Evolutionary conservation across 768 basidiomycete genomes (phyloP).

Genomic region (Naganishia kalamii): DNA sequence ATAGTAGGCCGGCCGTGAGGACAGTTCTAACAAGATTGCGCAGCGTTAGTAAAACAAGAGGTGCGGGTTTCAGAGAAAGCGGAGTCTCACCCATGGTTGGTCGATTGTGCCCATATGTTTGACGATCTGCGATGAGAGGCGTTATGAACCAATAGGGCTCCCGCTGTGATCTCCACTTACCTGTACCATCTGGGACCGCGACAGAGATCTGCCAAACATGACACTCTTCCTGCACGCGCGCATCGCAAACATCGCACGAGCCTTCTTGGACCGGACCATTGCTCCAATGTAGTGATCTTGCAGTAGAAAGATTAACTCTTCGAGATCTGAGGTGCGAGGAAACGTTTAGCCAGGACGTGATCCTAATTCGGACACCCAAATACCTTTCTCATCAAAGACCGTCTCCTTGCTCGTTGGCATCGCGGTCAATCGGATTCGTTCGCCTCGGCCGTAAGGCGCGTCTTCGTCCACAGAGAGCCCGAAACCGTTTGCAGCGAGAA

Average conservation of each 20-base stretch:
- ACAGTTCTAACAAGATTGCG: conserved; percentile 38
- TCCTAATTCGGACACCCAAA: background rate
- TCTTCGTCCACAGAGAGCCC: conserved; percentile 62
- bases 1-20: conserved; percentile 50
- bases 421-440: conserved; percentile 60
- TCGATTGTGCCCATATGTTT: conserved; percentile 49
- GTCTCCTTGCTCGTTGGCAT: conserved; percentile 90
- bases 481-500: conserved; percentile 81
- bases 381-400: conserved; percentile 80
- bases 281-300: conserved; percentile 68
- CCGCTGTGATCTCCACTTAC: conserved; percentile 30
- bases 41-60: background rate
- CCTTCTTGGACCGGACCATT: conserved; percentile 88
- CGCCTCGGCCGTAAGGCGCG: conserved; percentile 47
- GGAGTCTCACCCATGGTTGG: conserved; percentile 48
- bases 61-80: no score
- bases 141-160: background rate
- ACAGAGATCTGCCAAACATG: conserved; percentile 87
- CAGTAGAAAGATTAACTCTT: conserved; percentile 83
- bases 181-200: conserved; percentile 63
- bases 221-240: conserved; percentile 92
- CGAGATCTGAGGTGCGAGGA: conserved; percentile 61
- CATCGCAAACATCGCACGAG: conserved; percentile 91
- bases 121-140: conserved; percentile 32
- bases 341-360: conserved; percentile 14